A percentile compares a stretch with the other conserved stretches of the same genome.
These are phyloP conservation scores for Tagetes erecta DNA, from an alignment of 129 eudicot genomes.

Conservation along the genomic window DNA sequence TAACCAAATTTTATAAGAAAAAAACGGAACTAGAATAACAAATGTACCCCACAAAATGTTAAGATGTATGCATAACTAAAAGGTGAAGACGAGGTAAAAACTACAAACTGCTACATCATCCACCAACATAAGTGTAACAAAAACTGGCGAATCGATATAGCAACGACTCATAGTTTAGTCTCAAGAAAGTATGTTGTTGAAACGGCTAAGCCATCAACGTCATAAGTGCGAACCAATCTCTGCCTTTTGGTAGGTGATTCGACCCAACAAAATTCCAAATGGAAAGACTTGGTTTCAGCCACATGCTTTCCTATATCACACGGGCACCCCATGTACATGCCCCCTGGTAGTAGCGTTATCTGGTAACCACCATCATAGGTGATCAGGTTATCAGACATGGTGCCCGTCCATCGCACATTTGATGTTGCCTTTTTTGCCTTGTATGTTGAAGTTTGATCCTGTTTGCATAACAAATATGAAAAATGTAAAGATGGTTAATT, in stretches of 20 bases:
- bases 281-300: constrained; percentile 65
- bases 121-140: constrained; percentile 2
- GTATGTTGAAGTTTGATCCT: constrained; percentile 63
- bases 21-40: neutral
- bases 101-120: neutral
- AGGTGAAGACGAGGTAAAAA: neutral
- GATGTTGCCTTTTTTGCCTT: constrained; percentile 51
- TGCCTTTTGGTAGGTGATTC: constrained; percentile 83
- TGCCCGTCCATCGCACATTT: constrained; percentile 72
- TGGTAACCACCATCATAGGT: constrained; percentile 77
- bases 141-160: neutral
- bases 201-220: constrained; percentile 80
- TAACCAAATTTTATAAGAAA: too few species aligned
- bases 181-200: constrained; percentile 81
- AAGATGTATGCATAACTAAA: constrained; percentile 9
- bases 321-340: constrained; percentile 97
- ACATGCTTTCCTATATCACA: constrained; percentile 68
- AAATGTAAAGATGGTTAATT: neutral
- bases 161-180: constrained; percentile 50
- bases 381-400: constrained; percentile 55
- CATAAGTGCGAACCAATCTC: constrained; percentile 87
- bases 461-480: constrained; percentile 18
- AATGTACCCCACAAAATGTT: neutral
- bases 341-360: constrained; percentile 76
- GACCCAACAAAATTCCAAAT: constrained; percentile 89